Base-by-base conservation (phyloP, 495 filamentous ascomycete species). In the Neurospora hispaniola region DNA sequence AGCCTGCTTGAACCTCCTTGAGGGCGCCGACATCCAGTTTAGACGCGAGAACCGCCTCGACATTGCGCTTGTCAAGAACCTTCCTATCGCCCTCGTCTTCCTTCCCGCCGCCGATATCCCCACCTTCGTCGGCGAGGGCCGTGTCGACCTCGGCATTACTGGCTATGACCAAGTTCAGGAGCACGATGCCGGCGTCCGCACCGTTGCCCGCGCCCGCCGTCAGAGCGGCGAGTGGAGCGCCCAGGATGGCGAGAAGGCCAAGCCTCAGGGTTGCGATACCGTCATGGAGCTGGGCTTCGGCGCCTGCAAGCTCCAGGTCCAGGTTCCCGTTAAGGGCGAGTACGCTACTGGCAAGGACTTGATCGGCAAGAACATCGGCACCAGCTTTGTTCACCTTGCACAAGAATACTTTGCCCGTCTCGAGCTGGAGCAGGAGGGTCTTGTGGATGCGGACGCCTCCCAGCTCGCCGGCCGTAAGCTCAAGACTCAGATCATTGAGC, bases 31-130 rank as follows among this genome's bases (percentile, higher is more conserved):
- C 82, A 96, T 99, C 77, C 93, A 99, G 84, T 99, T 98, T 85
- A 90, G 90, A 76, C 91, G 94, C 80, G 93, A 96, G 84, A 91
- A 89, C 80, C 92, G 96, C 69, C 91, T 97, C 74, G 96, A 99
- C 82, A 97, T 98, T 81, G 96, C 96, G 16, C 89, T 98, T 27
- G 94, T 97, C 79, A 92, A 96, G 85, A 98, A 98, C 83, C 89
- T 94, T 42, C 93, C 92, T 41, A 93, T 99, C 73, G 96, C 95
- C 14, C 92, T 99, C 74, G 89, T 99, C 82, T 99, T 99, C 87
- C 93, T 99, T 44, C 96, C 96, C 35, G 96, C 94, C 42, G 94
- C 93, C 71, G 96, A 98, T 81, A 99, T 99, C 79, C 96, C 96
- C 38, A 95, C 92, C 71, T 98, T 98, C 76, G 94, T 99, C 59